phyloP scores from a whole-genome alignment of 768 basidiomycete species.

The Collybia nuda region DNA sequence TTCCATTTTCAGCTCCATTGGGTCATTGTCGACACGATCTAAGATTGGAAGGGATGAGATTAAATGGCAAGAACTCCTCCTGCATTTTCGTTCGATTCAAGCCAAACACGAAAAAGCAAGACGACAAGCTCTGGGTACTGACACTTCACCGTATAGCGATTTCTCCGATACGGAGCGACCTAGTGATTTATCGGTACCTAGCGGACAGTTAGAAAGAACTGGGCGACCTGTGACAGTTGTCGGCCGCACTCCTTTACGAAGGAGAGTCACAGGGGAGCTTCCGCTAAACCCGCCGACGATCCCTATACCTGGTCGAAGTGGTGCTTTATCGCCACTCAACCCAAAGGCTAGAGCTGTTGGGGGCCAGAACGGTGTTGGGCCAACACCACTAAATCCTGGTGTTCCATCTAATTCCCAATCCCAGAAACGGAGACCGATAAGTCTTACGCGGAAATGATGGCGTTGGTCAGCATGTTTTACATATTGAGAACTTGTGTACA shows the following conservation, averaged over 20 bases:
- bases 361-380: conserved; percentile 34
- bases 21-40: conserved; percentile 57
- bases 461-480: too few relatives aligned
- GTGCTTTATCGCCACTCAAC: conserved; percentile 71
- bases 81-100: conserved; percentile 90
- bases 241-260: conserved; percentile 49
- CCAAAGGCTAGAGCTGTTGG: conserved; percentile 57
- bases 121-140: conserved; percentile 70
- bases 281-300: conserved; percentile 25
- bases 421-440: conserved; percentile 41
- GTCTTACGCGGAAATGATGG: conserved; percentile 31
- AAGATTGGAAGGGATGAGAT: conserved; percentile 87
- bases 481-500: background rate
- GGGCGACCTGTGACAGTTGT: conserved; percentile 18
- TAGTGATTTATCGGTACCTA: conserved; percentile 23
- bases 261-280: conserved; percentile 62
- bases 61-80: conserved; percentile 94
- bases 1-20: conserved; percentile 20
- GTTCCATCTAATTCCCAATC: conserved; percentile 21
- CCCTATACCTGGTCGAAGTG: conserved; percentile 33
- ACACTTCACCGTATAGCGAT: conserved; percentile 51
- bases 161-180: conserved; percentile 45
- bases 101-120: conserved; percentile 90
- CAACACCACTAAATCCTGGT: background rate
- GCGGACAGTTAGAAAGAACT: conserved; percentile 21